Evolutionary conservation across 352 stramenopile genomes (phyloP).

Genomic region (Globisporangium paddicum): DNA sequence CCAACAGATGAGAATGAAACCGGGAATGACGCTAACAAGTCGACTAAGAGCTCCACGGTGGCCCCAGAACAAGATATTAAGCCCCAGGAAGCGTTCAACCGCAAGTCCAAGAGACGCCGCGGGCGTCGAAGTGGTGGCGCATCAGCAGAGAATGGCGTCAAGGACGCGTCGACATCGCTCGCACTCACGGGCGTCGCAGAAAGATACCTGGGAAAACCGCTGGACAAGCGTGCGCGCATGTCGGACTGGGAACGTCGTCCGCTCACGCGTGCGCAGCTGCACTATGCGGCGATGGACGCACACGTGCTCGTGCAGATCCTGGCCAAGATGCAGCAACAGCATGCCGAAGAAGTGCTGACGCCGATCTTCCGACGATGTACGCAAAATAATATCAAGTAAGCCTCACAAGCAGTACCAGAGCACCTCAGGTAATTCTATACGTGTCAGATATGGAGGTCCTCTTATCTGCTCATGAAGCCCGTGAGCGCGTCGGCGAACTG

Average conservation of each 20-base stretch:
- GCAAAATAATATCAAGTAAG: slow-evolving; percentile 39
- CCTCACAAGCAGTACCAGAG: too few species aligned
- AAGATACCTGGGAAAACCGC: slow-evolving; percentile 49
- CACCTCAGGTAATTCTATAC: too few species aligned
- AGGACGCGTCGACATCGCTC: slow-evolving; percentile 14
- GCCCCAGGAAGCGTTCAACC: not conserved
- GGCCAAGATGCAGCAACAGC: slow-evolving; percentile 41
- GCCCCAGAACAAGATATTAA: not conserved
- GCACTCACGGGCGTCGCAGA: slow-evolving; percentile 48
- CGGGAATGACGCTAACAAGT: slow-evolving; percentile 6
- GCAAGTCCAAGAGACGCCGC: slow-evolving; percentile 7
- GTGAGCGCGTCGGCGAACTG: slow-evolving; percentile 70
- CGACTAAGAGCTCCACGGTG: not conserved
- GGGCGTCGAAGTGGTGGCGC: not conserved
- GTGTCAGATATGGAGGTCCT: not conserved
- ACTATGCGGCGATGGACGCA: slow-evolving; percentile 72
- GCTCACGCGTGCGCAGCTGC: slow-evolving; percentile 54
- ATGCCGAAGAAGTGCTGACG: slow-evolving; percentile 23
- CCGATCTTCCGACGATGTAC: slow-evolving; percentile 29
- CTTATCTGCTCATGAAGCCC: slow-evolving; percentile 69
- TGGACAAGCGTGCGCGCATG: slow-evolving; percentile 72
- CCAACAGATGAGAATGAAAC: not conserved
- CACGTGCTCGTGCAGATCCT: slow-evolving; percentile 61
- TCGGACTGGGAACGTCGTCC: slow-evolving; percentile 74
- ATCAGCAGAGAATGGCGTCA: slow-evolving; percentile 19